Percentiles rank a stretch among this genome's conserved stretches.
These are phyloP conservation scores for Angophora floribunda DNA, from an alignment of 345 rosid species.

Conservation along the genomic window DNA sequence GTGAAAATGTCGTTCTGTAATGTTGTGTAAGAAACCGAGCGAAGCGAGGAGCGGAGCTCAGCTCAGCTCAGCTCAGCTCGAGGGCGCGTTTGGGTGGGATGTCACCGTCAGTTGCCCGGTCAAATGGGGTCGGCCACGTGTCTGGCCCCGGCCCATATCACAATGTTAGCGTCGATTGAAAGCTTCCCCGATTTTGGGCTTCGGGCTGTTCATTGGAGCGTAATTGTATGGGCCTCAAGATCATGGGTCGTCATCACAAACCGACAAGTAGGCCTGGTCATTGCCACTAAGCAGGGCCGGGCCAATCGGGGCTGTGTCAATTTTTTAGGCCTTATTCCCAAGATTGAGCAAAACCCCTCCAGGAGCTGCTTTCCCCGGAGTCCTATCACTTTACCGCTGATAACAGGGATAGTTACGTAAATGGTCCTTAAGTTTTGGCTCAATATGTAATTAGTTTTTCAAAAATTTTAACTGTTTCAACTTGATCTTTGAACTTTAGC, in stretches of 20 bases:
- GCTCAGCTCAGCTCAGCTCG: too few species aligned
- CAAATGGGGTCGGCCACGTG: background rate
- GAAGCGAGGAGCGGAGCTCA: background rate
- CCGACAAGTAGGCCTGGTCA: background rate
- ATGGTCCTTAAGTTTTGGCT: background rate
- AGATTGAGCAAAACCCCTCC: background rate
- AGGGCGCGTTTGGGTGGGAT: background rate
- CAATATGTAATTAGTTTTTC: background rate
- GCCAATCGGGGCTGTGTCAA: accelerated
- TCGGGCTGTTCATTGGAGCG: background rate
- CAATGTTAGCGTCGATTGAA: background rate
- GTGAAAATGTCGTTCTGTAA: background rate
- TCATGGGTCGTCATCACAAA: background rate
- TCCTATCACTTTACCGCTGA: background rate
- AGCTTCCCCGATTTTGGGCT: background rate
- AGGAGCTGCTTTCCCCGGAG: background rate
- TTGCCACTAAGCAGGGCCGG: accelerated
- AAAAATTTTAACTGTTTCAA: background rate
- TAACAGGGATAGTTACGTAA: background rate
- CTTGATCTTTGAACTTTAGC: background rate
- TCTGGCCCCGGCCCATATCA: background rate
- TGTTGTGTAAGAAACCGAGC: background rate
- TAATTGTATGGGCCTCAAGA: background rate
- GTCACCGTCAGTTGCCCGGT: background rate
- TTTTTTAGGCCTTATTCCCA: background rate